phyloP scores from a whole-genome alignment of 352 stramenopile species.

The Pythium aquatile region DNA sequence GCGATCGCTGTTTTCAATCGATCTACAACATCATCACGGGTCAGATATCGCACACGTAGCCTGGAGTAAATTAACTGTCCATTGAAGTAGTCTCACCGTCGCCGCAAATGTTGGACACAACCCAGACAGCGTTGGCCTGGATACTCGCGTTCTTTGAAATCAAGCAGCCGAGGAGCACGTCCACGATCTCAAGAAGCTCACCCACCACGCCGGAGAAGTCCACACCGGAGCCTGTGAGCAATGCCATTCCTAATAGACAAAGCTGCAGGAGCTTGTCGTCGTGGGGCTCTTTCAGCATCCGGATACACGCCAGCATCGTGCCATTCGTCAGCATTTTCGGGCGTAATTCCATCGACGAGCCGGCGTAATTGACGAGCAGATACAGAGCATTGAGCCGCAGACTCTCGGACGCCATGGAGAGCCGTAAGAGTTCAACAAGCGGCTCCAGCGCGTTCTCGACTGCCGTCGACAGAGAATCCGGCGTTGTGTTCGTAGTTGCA shows the following conservation, averaged over 20 bases:
- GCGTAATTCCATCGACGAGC: conserved; percentile 38
- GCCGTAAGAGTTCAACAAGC: conserved; percentile 45
- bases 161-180: conserved; percentile 45
- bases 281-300: conserved; percentile 25
- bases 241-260: conserved; percentile 54
- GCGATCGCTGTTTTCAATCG: conserved; percentile 51
- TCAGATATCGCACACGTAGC: conserved; percentile 1
- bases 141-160: conserved; percentile 50
- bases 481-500: conserved; percentile 9
- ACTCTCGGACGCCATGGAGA: conserved; percentile 24
- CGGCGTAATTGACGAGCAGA: conserved; percentile 68
- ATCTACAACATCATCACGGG: conserved; percentile 27
- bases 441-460: conserved; percentile 43
- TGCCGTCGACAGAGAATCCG: conserved; percentile 28
- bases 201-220: conserved; percentile 35
- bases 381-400: conserved; percentile 59
- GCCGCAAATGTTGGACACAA: conserved; percentile 69
- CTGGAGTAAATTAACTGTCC: background rate
- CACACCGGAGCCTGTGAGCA: conserved; percentile 41
- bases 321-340: conserved; percentile 41
- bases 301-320: conserved; percentile 40
- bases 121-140: conserved; percentile 73
- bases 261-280: conserved; percentile 69
- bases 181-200: conserved; percentile 37
- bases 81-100: conserved; percentile 36